Evolutionary conservation across 371 early-diverging fungal genomes (phyloP).

Genomic region (Encephalitozoon romaleae): DNA sequence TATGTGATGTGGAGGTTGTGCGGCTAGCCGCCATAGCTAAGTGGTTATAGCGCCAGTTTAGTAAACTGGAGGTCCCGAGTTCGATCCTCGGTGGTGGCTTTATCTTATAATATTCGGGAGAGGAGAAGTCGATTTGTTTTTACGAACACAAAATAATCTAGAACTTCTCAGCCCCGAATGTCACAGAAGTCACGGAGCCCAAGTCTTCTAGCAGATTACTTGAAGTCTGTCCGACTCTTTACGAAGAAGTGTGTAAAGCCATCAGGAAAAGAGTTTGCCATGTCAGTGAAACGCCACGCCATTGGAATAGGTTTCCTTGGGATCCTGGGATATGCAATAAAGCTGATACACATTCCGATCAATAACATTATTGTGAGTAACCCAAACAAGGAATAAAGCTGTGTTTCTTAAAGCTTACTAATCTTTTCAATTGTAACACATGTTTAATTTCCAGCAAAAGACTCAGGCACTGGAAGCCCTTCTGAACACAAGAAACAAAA

Average conservation of each 20-base stretch:
- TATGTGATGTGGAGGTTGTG: not conserved
- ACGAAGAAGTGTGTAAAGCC: constrained; percentile 47
- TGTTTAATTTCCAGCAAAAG: not conserved
- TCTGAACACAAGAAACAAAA: constrained; percentile 42
- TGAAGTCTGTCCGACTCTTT: constrained; percentile 26
- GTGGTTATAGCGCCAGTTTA: constrained; percentile 53
- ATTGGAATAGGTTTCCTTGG: constrained; percentile 56
- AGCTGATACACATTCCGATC: constrained; percentile 60
- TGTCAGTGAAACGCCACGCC: constrained; percentile 43
- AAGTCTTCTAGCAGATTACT: constrained; percentile 2
- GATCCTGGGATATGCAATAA: constrained; percentile 57
- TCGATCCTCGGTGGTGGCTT: constrained; percentile 44
- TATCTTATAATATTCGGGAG: not conserved
- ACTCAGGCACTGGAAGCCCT: not conserved
- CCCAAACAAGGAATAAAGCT: constrained; percentile 17
- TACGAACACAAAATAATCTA: not conserved
- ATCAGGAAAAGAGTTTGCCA: constrained; percentile 46
- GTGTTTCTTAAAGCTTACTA: not conserved
- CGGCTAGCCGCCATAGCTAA: constrained; percentile 43
- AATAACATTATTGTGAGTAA: constrained; percentile 59
- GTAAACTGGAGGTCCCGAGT: constrained; percentile 50
- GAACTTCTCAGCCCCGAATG: not conserved
- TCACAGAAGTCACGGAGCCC: not conserved
- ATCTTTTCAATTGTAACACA: not conserved
- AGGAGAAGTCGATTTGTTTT: constrained; percentile 13